Conservation (phyloP, 2,329 filamentous ascomycete genomes). For the Sporothrix schenckii region DNA sequence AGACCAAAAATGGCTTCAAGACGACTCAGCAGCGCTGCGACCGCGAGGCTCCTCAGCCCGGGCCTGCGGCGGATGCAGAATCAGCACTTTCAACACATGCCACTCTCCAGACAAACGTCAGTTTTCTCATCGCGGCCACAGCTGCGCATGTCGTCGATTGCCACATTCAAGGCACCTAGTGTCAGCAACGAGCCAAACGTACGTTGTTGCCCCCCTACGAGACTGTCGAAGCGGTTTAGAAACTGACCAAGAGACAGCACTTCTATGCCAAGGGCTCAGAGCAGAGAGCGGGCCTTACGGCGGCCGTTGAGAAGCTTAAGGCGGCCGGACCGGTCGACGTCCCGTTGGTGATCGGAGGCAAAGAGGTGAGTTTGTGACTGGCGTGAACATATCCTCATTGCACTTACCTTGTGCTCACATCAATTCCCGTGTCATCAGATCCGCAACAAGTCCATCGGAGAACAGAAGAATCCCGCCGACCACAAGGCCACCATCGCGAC, state of each 20-base stretch:
- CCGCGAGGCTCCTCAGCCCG: constrained; percentile 31
- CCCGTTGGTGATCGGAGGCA: constrained; percentile 80
- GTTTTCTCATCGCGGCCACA: constrained; percentile 31
- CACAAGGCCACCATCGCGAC: constrained; percentile 76
- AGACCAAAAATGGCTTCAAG: constrained; percentile 34
- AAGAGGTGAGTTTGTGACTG: constrained; percentile 51
- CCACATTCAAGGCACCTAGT: constrained; percentile 83
- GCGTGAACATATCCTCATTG: background rate
- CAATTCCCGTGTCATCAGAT: constrained; percentile 51
- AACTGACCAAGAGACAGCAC: constrained; percentile 59
- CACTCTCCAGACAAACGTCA: constrained; percentile 10
- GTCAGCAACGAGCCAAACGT: constrained; percentile 96
- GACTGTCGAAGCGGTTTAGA: background rate
- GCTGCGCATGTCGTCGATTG: constrained; percentile 61
- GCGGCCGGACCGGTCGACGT: constrained; percentile 72
- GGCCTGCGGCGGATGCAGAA: constrained; percentile 26
- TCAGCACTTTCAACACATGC: background rate
- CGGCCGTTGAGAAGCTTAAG: constrained; percentile 71
- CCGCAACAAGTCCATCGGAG: constrained; percentile 65
- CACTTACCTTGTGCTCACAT: constrained; percentile 49
- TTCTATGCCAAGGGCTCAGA: constrained; percentile 83
- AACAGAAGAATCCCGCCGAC: constrained; percentile 80
- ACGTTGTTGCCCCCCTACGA: constrained; percentile 45
- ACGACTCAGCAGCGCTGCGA: constrained; percentile 31
- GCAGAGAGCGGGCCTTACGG: constrained; percentile 74